Evolutionary conservation across 2,329 filamentous ascomycete species (phyloP).

Genomic region (Parascedosporium putredinis): DNA sequence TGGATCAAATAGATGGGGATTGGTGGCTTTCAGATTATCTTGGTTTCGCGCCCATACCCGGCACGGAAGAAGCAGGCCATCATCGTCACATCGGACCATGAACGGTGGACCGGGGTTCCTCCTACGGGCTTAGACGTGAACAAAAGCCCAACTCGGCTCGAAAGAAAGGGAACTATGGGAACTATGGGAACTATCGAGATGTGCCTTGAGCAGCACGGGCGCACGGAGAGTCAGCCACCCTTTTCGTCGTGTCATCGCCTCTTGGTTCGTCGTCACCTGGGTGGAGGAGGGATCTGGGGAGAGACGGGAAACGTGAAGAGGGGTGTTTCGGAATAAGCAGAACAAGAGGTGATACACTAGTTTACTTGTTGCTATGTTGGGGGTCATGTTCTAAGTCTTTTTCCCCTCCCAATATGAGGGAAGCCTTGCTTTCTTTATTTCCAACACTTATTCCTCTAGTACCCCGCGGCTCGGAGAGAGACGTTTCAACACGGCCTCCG

Average conservation of each 20-base stretch:
- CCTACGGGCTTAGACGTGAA: not conserved
- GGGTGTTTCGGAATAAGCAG: not conserved
- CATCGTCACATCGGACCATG: not conserved
- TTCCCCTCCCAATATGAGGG: too few species aligned
- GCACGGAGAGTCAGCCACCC: too few species aligned
- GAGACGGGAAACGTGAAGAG: not conserved
- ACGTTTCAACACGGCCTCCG: not conserved
- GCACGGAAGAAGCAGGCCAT: not conserved
- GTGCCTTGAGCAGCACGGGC: too few species aligned
- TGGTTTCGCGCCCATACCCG: not conserved
- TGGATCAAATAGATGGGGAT: not conserved
- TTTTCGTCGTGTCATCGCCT: too few species aligned
- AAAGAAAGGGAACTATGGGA: not conserved
- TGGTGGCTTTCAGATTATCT: not conserved
- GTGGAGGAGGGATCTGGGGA: too few species aligned
- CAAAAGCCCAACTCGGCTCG: not conserved
- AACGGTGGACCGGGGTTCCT: not conserved
- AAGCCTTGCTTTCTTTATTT: too few species aligned
- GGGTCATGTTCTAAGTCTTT: too few species aligned
- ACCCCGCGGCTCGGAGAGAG: not conserved
- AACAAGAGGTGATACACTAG: too few species aligned
- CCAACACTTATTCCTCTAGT: too few species aligned
- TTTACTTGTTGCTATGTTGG: too few species aligned
- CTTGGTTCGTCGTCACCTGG: too few species aligned
- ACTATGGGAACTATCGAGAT: too few species aligned